Percentiles rank a stretch among this genome's conserved stretches.
Conservation (phyloP, 768 basidiomycete genomes). For the Russula brevipes region DNA sequence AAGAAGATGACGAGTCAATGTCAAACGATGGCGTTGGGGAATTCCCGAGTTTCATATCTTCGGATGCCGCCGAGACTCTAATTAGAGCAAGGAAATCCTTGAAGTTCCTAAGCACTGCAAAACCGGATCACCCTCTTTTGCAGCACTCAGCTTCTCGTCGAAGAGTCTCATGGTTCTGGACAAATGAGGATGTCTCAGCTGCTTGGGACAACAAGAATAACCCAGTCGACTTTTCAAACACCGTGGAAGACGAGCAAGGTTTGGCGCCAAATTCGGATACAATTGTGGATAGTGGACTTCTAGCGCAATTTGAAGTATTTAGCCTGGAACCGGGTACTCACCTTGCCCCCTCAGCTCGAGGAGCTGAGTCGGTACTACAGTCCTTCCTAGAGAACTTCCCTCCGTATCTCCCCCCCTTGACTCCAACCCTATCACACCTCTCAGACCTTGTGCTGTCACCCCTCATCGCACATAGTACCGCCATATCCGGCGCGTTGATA, state of each 20-base stretch:
- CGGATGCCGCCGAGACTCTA: conserved; percentile 45
- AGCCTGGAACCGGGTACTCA: conserved; percentile 60
- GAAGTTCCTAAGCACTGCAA: conserved; percentile 55
- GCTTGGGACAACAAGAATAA: conserved; percentile 35
- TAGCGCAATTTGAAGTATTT: conserved; percentile 47
- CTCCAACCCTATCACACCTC: conserved; percentile 59
- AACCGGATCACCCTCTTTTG: conserved; percentile 60
- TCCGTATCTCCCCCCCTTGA: conserved; percentile 49
- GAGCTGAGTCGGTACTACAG: conserved; percentile 34
- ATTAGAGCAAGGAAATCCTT: conserved; percentile 67
- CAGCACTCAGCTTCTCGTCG: conserved; percentile 22
- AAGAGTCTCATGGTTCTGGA: conserved; percentile 61
- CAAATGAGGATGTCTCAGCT: conserved; percentile 44
- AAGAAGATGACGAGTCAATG: conserved; percentile 33
- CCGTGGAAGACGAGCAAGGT: neutral
- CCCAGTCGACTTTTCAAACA: neutral
- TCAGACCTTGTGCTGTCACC: conserved; percentile 57
- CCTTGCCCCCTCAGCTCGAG: conserved; percentile 28
- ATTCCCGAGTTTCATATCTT: conserved; percentile 63
- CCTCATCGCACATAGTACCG: conserved; percentile 55
- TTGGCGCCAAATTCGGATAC: neutral
- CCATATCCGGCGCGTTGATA: conserved; percentile 63
- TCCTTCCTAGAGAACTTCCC: conserved; percentile 59
- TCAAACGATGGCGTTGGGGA: conserved; percentile 32
- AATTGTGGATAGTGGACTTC: neutral